Evolutionary conservation across 1,139 yeast genomes (phyloP).

Genomic region (Taiozyma sp.): DNA sequence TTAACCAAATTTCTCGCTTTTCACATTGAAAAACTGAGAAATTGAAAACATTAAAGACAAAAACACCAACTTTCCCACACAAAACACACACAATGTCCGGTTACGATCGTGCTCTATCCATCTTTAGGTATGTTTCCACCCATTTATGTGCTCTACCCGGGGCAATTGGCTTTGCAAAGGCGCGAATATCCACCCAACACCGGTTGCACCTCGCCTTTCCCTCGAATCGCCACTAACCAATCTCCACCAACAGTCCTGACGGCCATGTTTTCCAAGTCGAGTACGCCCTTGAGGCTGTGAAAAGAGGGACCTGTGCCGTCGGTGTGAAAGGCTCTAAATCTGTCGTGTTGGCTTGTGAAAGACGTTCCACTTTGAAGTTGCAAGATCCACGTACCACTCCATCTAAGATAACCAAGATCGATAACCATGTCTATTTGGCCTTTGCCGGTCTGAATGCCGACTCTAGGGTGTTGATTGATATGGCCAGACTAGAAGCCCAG

Average conservation of each 20-base stretch:
- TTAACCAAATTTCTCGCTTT: neutral
- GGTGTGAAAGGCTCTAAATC: conserved; percentile 89
- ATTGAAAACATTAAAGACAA: neutral
- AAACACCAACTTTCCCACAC: neutral
- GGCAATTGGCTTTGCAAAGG: neutral
- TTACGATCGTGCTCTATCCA: conserved; percentile 98
- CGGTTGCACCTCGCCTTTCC: neutral
- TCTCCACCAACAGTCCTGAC: conserved; percentile 62
- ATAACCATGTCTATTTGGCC: conserved; percentile 85
- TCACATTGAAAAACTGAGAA: neutral
- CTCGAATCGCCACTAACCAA: conserved; percentile 16
- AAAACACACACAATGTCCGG: conserved; percentile 72
- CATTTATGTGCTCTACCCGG: neutral
- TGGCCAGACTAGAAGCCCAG: conserved; percentile 96
- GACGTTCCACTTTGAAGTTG: conserved; percentile 88
- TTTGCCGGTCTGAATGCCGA: conserved; percentile 99
- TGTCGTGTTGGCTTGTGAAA: conserved; percentile 95
- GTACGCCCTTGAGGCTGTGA: conserved; percentile 96
- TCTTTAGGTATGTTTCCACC: conserved; percentile 70
- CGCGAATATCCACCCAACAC: neutral
- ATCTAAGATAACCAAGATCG: conserved; percentile 86
- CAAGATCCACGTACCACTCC: conserved; percentile 98
- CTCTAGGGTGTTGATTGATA: conserved; percentile 90
- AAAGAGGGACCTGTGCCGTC: conserved; percentile 97
- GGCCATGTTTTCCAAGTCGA: conserved; percentile 99